A percentile compares a stretch with the other conserved stretches of the same genome.
Evolutionary conservation across 441 rosid species (phyloP).

Genomic region (Arabidopsis lyrata): DNA sequence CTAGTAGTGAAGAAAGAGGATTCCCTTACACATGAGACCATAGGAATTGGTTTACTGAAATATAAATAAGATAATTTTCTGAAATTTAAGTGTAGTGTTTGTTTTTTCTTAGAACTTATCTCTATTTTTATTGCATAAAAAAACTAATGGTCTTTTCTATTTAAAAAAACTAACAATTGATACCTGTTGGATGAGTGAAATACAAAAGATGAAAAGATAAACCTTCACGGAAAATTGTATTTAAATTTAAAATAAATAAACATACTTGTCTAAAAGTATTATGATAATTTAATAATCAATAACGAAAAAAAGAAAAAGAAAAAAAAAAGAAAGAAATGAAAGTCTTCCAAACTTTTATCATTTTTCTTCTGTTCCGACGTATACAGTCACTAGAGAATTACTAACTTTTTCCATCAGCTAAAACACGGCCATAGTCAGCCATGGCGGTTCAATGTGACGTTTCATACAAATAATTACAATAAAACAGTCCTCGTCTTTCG

Average conservation of each 20-base stretch:
- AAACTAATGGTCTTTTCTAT: too few species aligned
- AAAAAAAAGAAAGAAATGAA: too few species aligned
- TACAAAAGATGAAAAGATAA: background rate
- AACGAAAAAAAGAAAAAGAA: background rate
- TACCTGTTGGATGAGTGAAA: background rate
- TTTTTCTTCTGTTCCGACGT: background rate
- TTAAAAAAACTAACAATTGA: background rate
- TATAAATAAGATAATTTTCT: too few species aligned
- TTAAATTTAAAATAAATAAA: background rate
- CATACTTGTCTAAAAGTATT: too few species aligned
- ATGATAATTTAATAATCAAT: background rate
- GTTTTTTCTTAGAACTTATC: too few species aligned
- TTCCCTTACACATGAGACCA: too few species aligned
- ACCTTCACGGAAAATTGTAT: background rate
- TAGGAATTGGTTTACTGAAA: too few species aligned
- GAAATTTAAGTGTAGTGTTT: too few species aligned
- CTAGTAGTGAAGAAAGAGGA: background rate
- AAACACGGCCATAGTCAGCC: slow-evolving; percentile 12
- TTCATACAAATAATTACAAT: slow-evolving; percentile 13
- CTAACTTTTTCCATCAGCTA: background rate
- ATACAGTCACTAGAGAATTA: too few species aligned
- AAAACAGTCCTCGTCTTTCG: slow-evolving; percentile 7
- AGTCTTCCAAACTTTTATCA: background rate
- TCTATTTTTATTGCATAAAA: too few species aligned
- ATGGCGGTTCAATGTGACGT: slow-evolving; percentile 13